These are phyloP conservation scores for Erodium texanum DNA, from an alignment of 441 rosid species.

Conservation along the genomic window DNA sequence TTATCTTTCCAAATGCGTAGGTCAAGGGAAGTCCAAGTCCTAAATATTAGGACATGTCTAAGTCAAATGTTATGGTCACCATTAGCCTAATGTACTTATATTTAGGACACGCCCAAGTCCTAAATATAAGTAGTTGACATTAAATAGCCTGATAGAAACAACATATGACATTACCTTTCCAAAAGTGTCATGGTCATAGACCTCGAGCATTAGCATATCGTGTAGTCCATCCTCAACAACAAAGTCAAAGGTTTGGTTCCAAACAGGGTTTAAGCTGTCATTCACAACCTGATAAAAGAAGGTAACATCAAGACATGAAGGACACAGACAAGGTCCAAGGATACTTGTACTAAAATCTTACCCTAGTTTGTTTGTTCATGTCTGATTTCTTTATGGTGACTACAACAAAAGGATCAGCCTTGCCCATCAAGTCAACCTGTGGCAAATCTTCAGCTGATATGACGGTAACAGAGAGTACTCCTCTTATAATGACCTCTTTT, in stretches of 20 bases:
- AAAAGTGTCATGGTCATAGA: conserved; percentile 94
- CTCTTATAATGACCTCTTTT: conserved; percentile 69
- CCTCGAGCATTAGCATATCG: conserved; percentile 83
- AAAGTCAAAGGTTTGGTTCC: conserved; percentile 96
- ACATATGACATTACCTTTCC: conserved; percentile 57
- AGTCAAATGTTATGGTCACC: no score
- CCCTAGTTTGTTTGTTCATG: conserved; percentile 69
- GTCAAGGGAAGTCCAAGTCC: no score
- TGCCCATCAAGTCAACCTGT: conserved; percentile 71
- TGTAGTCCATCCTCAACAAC: conserved; percentile 95
- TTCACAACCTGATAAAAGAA: conserved; percentile 60
- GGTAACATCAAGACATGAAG: background rate
- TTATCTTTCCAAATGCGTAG: no score
- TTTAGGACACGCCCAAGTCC: no score
- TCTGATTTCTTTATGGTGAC: conserved; percentile 80
- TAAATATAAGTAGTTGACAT: no score
- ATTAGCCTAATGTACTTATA: no score
- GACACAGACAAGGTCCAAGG: background rate
- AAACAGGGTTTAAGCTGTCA: conserved; percentile 78
- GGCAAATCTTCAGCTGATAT: conserved; percentile 86
- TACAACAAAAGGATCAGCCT: conserved; percentile 86
- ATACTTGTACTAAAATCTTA: conserved; percentile 26
- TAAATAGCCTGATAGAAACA: background rate
- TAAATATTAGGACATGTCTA: no score
- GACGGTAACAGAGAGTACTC: conserved; percentile 73